These are phyloP conservation scores for Ramularia endophylla DNA, from an alignment of 2,329 filamentous ascomycete species.

Conservation along the genomic window DNA sequence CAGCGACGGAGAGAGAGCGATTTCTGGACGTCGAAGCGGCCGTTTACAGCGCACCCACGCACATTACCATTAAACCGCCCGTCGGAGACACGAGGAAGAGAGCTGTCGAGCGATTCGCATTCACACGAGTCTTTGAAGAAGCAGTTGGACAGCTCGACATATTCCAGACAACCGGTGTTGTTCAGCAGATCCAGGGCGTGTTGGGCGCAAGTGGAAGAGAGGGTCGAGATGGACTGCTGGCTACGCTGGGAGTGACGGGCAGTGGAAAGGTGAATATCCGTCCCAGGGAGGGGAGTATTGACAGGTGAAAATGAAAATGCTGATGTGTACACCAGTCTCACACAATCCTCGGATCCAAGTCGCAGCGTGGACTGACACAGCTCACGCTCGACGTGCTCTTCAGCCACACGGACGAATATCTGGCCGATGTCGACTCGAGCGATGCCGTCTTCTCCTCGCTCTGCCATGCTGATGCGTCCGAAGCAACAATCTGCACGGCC, in stretches of 20 bases:
- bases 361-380: conserved; percentile 84
- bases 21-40: conserved; percentile 70
- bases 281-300: not conserved
- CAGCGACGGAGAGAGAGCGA: conserved; percentile 47
- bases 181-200: conserved; percentile 73
- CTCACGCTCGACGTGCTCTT: conserved; percentile 87
- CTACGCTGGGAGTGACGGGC: conserved; percentile 88
- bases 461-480: conserved; percentile 69
- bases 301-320: conserved; percentile 1
- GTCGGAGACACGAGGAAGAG: conserved; percentile 77
- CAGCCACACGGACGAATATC: conserved; percentile 66
- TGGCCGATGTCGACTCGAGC: conserved; percentile 55
- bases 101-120: conserved; percentile 88
- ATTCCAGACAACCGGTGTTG: conserved; percentile 72
- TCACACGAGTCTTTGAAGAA: conserved; percentile 90
- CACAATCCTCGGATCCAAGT: conserved; percentile 84
- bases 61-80: conserved; percentile 54
- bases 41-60: conserved; percentile 36
- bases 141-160: conserved; percentile 77
- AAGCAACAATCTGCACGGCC: conserved; percentile 70
- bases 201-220: conserved; percentile 66
- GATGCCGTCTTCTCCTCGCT: conserved; percentile 66
- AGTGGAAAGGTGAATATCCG: conserved; percentile 72
- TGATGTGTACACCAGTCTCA: conserved; percentile 46
- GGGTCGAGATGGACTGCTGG: conserved; percentile 81